These are phyloP conservation scores for Penicillium coprophilum DNA, from an alignment of 495 filamentous ascomycete genomes.

Conservation along the genomic window DNA sequence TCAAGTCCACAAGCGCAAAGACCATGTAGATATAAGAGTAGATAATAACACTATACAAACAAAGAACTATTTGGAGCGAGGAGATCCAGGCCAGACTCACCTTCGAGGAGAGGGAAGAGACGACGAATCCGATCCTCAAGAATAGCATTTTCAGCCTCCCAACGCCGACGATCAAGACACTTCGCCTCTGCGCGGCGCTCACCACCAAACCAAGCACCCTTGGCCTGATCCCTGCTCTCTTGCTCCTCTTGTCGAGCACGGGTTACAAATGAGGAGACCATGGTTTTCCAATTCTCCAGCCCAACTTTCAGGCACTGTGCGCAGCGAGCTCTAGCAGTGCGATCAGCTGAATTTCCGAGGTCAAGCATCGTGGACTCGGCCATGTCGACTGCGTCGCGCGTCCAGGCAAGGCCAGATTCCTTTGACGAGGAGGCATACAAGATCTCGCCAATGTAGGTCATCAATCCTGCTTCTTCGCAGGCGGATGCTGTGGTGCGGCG, in stretches of 20 bases:
- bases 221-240: conserved; percentile 36
- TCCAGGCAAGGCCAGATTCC: conserved; percentile 78
- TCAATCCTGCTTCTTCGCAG: conserved; percentile 82
- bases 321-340: conserved; percentile 53
- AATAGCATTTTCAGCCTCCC: conserved; percentile 42
- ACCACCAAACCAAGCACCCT: conserved; percentile 53
- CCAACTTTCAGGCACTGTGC: conserved; percentile 70
- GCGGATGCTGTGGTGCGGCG: conserved; percentile 56
- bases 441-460: conserved; percentile 92
- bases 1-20: background rate
- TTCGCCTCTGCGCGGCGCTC: conserved; percentile 30
- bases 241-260: conserved; percentile 49
- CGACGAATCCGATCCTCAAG: conserved; percentile 41
- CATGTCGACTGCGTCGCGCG: conserved; percentile 74
- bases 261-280: conserved; percentile 59
- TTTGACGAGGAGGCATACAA: conserved; percentile 66
- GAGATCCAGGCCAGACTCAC: conserved; percentile 31
- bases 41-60: conserved; percentile 35
- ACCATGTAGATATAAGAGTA: background rate
- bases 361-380: conserved; percentile 52
- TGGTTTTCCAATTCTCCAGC: conserved; percentile 71
- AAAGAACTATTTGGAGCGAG: conserved; percentile 38
- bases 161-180: conserved; percentile 33
- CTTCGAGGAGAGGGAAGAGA: conserved; percentile 36
- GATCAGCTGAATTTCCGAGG: conserved; percentile 40